Percentiles rank a stretch among this genome's conserved stretches.
Evolutionary conservation across 139 green algal genomes (phyloP).

Genomic region (Mychonastes homosphaera): DNA sequence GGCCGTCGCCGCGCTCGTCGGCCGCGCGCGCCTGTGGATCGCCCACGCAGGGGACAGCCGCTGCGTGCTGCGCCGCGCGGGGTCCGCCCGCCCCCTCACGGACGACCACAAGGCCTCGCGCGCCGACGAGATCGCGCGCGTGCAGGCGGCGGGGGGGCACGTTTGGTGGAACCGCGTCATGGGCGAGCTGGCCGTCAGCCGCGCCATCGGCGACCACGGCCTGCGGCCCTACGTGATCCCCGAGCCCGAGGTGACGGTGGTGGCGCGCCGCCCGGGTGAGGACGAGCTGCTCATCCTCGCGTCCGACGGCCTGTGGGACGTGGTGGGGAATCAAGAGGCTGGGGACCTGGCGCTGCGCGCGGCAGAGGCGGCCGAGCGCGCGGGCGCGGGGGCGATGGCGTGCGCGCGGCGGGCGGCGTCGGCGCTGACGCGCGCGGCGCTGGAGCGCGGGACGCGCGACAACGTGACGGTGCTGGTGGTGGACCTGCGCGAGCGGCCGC

Average conservation of each 20-base stretch:
- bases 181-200: slow-evolving; percentile 60
- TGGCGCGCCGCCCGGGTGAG: slow-evolving; percentile 24
- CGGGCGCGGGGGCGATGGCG: slow-evolving; percentile 19
- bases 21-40: slow-evolving; percentile 52
- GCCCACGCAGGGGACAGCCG: slow-evolving; percentile 74
- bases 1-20: slow-evolving; percentile 67
- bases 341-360: slow-evolving; percentile 44
- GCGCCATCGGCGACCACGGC: slow-evolving; percentile 61
- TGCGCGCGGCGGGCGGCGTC: slow-evolving; percentile 40
- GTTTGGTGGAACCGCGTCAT: slow-evolving; percentile 64
- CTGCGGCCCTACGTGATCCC: slow-evolving; percentile 55
- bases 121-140: slow-evolving; percentile 46
- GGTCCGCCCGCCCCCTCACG: slow-evolving; percentile 45
- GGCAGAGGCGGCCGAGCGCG: slow-evolving; percentile 7
- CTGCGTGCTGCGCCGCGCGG: slow-evolving; percentile 55
- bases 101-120: slow-evolving; percentile 62
- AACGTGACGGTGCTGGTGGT: slow-evolving; percentile 51
- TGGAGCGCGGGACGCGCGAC: slow-evolving; percentile 41
- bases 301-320: slow-evolving; percentile 44
- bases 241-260: slow-evolving; percentile 47
- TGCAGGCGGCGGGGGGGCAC: slow-evolving; percentile 49
- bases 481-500: slow-evolving; percentile 21
- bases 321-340: slow-evolving; percentile 49
- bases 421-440: slow-evolving; percentile 49
- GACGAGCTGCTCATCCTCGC: slow-evolving; percentile 59